Conservation (phyloP, 768 basidiomycete species). For the Lactifluus piperatus region DNA sequence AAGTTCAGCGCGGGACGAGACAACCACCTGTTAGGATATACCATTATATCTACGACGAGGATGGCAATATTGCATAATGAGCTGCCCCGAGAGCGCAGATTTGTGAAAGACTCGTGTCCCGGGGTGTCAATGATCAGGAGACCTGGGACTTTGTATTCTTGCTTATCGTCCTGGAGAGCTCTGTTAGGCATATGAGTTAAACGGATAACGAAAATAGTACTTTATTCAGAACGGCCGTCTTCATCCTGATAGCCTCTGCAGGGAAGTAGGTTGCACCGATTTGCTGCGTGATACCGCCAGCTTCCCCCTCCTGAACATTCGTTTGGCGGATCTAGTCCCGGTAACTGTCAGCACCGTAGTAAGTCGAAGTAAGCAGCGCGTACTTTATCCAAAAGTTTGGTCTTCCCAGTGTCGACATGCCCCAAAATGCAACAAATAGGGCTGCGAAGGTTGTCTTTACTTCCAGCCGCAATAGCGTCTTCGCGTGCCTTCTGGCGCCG, state of each 20-base stretch:
- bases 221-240: slow-evolving; percentile 90
- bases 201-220: slow-evolving; percentile 30
- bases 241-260: slow-evolving; percentile 84
- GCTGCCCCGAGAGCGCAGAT: slow-evolving; percentile 89
- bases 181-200: neutral
- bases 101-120: slow-evolving; percentile 98
- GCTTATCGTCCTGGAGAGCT: slow-evolving; percentile 49
- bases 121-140: slow-evolving; percentile 96
- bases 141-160: slow-evolving; percentile 96
- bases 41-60: slow-evolving; percentile 97
- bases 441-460: slow-evolving; percentile 83
- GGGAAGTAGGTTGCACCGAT: slow-evolving; percentile 99
- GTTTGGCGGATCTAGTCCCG: slow-evolving; percentile 88
- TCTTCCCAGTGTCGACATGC: slow-evolving; percentile 99
- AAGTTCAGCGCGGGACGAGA: neutral
- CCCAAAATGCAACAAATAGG: slow-evolving; percentile 99
- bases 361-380: slow-evolving; percentile 16
- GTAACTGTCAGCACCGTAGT: neutral
- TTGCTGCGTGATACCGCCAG: slow-evolving; percentile 98
- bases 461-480: slow-evolving; percentile 77
- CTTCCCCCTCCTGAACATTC: slow-evolving; percentile 98
- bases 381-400: slow-evolving; percentile 94
- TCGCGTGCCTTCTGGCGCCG: slow-evolving; percentile 72
- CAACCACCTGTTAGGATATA: slow-evolving; percentile 27
- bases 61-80: slow-evolving; percentile 98